Base-by-base conservation (phyloP, 2,329 filamentous ascomycete species). In the Fusarium buharicum region DNA sequence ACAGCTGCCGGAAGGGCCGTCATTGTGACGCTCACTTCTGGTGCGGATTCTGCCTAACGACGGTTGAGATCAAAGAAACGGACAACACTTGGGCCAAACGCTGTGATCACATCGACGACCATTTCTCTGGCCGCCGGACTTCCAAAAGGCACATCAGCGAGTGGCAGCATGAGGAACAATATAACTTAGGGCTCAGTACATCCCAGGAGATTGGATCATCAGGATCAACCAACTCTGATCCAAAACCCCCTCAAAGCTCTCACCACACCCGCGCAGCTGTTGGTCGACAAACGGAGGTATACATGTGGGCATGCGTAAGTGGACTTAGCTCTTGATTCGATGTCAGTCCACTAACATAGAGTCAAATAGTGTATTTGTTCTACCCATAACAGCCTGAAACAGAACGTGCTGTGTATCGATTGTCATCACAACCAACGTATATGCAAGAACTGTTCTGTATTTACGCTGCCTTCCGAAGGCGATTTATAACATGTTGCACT, bases 21-120 rank as follows among this genome's bases (percentile, higher is more conserved):
- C 88, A 90, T 56, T 85, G 83, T 27, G 86, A 89, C 63, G 76
- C 78, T 3, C 80, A 83, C 6, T 97, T 92, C 75, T 97, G 93
- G 93, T 97, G 93, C 70, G 93, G 93, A 0, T 96, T 97, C 73
- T 97, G 92, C 73, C 70, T 77, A 14, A 69, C 76, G 16, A 79
- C 87, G 17, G 77, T 92, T 13, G 73, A 78, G n/a, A 78, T 87
- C 27, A 71, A 77, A 13, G 66, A 61, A 31, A 55, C 55, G 8
- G 67, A 59, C 41, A 83, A 83, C 20, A 85, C 86, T 1, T 85
- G 84, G 83, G 84, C 84, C 8, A 77, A 78, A 64, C 76, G 83
- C 11, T 84, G 79, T 66, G 77, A 93, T 66, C 92, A 97, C 70
- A 93, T 96, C 62, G 91, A 93, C 55, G 74, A 84, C 14, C 90